Evolutionary conservation across 495 filamentous ascomycete species (phyloP), one percentile per base, ranked within the genome.

Genomic region (Acidiella bohemica): DNA sequence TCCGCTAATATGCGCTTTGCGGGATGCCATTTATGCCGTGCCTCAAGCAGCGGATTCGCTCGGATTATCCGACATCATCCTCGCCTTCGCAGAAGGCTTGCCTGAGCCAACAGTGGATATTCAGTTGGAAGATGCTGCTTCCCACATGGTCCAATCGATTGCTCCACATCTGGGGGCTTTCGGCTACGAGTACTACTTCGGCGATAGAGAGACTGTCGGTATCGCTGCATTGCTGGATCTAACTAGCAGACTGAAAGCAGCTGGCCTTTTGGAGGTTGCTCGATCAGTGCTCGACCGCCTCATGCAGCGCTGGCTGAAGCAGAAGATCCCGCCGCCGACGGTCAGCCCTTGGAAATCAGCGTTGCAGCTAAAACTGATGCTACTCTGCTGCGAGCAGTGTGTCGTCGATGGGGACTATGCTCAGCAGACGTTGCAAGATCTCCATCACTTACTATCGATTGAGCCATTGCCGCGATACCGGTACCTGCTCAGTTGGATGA

Each of bases 401-500:
- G 30, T 54, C 7, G 20, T 16, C 2, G 16, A 41, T 4, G 6
- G n/a, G 7, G 37, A 39, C 20, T n/a, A n/a, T n/a, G 11, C 35
- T 5, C 31, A 27, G 3, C 29, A 43, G 43, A 56, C 46, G 49
- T 54, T 59, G 12, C 53, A 47, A 22, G 27, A 32, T 18, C 57
- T 53, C 20, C 50, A 57, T 27, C 24, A 49, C 9, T 46, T 60
- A 16, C 37, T 69, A 12, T 51, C 54, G 2, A 35, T 64, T 19
- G 67, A 70, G 34, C 58, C 57, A 6, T 56, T 65, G 44, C 67
- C 67, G 6, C 50, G 59, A 32, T 65, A 57, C 35, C 53, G 67
- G 13, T 68, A 57, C 42, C 42, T 69, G 21, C 51, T 64, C 6
- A 57, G 66, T 54, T 68, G 65, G 65, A 65, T 67, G 13, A 45